Conservation (phyloP, 2,329 filamentous ascomycete genomes). For the Penicillium palitans region DNA sequence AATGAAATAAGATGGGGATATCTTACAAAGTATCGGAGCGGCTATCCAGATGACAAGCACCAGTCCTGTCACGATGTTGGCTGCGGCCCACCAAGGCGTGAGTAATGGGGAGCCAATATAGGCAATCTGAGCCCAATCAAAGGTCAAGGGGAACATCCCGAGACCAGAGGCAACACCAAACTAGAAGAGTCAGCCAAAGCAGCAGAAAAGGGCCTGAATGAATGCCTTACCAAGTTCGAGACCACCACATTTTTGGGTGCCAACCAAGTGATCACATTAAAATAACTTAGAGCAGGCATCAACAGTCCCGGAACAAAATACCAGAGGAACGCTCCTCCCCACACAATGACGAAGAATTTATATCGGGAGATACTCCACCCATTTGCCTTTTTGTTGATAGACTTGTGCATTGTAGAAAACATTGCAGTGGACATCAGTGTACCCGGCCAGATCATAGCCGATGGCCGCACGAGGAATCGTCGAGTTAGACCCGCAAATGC, state of each 20-base stretch:
- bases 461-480: constrained; percentile 78
- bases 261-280: constrained; percentile 86
- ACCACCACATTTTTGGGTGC: constrained; percentile 82
- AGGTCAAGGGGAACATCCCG: constrained; percentile 80
- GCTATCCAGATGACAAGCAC: constrained; percentile 83
- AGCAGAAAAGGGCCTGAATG: not conserved
- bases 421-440: constrained; percentile 86
- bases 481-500: constrained; percentile 80
- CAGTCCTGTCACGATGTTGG: constrained; percentile 79
- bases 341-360: constrained; percentile 79
- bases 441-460: constrained; percentile 88
- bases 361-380: constrained; percentile 81
- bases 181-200: constrained; percentile 22
- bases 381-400: constrained; percentile 77
- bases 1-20: not conserved
- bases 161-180: constrained; percentile 85
- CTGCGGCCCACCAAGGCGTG: constrained; percentile 81
- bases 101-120: constrained; percentile 82
- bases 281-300: constrained; percentile 82
- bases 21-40: constrained; percentile 68
- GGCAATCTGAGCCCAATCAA: constrained; percentile 89
- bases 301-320: constrained; percentile 83
- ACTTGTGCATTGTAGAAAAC: constrained; percentile 82
- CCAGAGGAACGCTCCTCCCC: constrained; percentile 70
- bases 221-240: constrained; percentile 63